A percentile compares a stretch with the other conserved stretches of the same genome.
Conservation (phyloP, 495 filamentous ascomycete species). For the Daldinia childiae region DNA sequence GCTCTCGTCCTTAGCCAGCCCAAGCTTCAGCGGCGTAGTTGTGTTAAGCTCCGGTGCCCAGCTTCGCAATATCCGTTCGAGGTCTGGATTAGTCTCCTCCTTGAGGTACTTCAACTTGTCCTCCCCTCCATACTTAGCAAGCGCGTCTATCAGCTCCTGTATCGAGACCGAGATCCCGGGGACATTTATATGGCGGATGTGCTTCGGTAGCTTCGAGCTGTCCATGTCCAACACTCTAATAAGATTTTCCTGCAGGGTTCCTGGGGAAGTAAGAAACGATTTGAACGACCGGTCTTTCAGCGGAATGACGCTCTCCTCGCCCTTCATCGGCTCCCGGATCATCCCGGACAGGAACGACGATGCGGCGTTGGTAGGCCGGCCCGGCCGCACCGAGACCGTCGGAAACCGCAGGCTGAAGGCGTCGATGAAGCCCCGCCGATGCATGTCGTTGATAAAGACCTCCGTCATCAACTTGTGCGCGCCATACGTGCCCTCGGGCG, state of each 20-base stretch:
- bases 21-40: constrained; percentile 64
- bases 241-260: constrained; percentile 75
- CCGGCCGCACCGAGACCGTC: constrained; percentile 78
- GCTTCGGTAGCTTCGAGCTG: constrained; percentile 60
- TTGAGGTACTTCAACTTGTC: constrained; percentile 70
- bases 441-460: constrained; percentile 78
- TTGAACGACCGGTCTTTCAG: constrained; percentile 64
- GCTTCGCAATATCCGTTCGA: constrained; percentile 76
- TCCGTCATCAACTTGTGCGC: constrained; percentile 83
- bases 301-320: constrained; percentile 72
- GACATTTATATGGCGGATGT: constrained; percentile 73
- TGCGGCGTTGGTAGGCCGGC: constrained; percentile 78
- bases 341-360: constrained; percentile 80
- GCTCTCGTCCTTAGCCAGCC: constrained; percentile 67
- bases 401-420: constrained; percentile 75
- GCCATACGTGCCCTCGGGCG: constrained; percentile 77
- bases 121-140: constrained; percentile 74
- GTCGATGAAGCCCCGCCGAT: constrained; percentile 73
- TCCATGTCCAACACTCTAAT: constrained; percentile 68
- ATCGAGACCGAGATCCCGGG: constrained; percentile 77
- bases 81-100: constrained; percentile 70
- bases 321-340: constrained; percentile 61
- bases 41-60: constrained; percentile 78
- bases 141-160: constrained; percentile 77
- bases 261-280: constrained; percentile 75